Base-by-base conservation (phyloP, 345 rosid genomes). In the Fremontodendron californicum region DNA sequence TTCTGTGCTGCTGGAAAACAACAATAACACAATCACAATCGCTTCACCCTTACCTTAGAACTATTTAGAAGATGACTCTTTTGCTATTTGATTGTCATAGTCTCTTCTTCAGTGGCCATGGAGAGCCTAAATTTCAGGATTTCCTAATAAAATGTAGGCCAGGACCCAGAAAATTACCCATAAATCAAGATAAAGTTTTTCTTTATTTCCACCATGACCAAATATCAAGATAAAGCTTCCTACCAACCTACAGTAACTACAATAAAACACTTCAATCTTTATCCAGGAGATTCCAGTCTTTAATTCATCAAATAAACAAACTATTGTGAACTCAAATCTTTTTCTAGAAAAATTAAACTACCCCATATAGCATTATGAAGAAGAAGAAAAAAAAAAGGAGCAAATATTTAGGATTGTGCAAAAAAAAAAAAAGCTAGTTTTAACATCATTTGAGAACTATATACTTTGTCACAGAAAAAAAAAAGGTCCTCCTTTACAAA, bases 271-370 rank as follows among this genome's bases (percentile, higher is more conserved):
- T 43, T 33, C 48, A 37, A 42, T 54, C 66, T 64, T 21, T 12
- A 77, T 35, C 19, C 21, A 60, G 51, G 27, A 51, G 11, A 68
- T 15, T 57, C 31, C 37, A 10, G 57, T 57, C 40, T 64, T 35
- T 19, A 78, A 78, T 60, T 61, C 52, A 11, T 63, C 54, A 27
- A 72, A 63, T 39, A 29, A 31, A 21, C 45, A n/a, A n/a, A n/a
- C n/a, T n/a, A n/a, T n/a, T n/a, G n/a, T n/a, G n/a, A n/a, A n/a
- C n/a, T n/a, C n/a, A n/a, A n/a, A n/a, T n/a, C n/a, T n/a, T n/a
- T n/a, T n/a, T n/a, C n/a, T 18, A 19, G 23, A 19, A 63, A 62
- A 63, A 63, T 18, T 18, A 33, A 63, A 19, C 58, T 52, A 52
- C 3, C 25, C 58, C 58, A 52, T 52, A 7, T 52, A 52, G 25